These are phyloP conservation scores for Ilyonectria sp. DNA, from an alignment of 2,329 filamentous ascomycete species.

Conservation along the genomic window DNA sequence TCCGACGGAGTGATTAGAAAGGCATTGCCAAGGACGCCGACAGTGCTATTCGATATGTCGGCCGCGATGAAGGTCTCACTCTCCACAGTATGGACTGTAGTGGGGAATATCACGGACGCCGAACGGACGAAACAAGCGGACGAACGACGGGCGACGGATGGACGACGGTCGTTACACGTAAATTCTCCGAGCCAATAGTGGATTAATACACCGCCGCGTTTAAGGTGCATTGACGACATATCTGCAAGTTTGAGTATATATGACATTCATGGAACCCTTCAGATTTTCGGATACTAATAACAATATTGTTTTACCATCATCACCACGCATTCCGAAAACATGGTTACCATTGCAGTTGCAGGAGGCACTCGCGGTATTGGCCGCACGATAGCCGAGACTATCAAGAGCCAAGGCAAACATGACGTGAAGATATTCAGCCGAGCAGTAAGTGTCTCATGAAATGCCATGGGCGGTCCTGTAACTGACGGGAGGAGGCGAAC, in stretches of 20 bases:
- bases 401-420: conserved; percentile 53
- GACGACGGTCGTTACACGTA: background rate
- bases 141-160: background rate
- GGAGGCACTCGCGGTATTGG: conserved; percentile 64
- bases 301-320: no score
- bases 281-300: no score
- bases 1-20: background rate
- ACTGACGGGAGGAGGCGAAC: background rate
- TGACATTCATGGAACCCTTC: no score
- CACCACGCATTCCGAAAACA: background rate
- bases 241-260: no score
- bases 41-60: no score
- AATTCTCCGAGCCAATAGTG: background rate
- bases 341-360: conserved; percentile 57
- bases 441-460: conserved; percentile 45
- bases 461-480: no score
- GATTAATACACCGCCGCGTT: no score
- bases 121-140: background rate
- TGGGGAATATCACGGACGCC: background rate
- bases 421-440: conserved; percentile 60
- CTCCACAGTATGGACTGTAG: background rate
- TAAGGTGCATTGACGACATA: no score
- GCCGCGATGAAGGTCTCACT: no score
- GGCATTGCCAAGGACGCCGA: no score
- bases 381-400: conserved; percentile 61